Base-by-base conservation (phyloP, 1,284 basidiomycete species). In the Peniophora sp. region DNA sequence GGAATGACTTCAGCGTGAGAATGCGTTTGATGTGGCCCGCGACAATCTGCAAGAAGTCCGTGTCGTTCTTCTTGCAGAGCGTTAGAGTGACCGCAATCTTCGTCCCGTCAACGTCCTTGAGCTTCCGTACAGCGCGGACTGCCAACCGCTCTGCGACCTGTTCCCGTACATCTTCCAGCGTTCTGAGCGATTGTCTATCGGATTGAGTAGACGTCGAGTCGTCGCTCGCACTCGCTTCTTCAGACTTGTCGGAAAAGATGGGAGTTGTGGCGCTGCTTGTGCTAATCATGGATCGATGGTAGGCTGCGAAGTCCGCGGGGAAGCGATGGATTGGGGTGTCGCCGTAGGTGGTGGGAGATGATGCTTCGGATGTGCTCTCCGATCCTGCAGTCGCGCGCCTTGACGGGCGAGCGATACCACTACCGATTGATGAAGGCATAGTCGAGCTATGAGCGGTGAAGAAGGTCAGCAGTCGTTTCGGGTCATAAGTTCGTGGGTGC, bases 101-200 rank as follows among this genome's bases (percentile, higher is more conserved):
- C 12, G 76, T 75, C 22, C 70, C 75, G 48, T 81, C 75, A 15
- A 76, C 55, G 0, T 57, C 55, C 57, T 76, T 71, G 2, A 77
- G 70, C 51, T 76, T 76, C 34, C 64, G 73, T 47, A 82, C 69
- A 1, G 76, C 70, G 15, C 76, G 73, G 10, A 81, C 61, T 2
- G 82, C 83, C 39, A 85, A 71, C 54, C 78, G 74, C 32, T 73
- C 65, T 0, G 84, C 79, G 11, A 83, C 82, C 57, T 85, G 79
- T 32, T 75, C 68, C 10, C 81, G 75, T 3, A 87, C 71, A 54
- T 78, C 77, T 42, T 77, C 78, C 18, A 87, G 64, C 1, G 81
- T 82, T 23, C 76, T 72, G 12, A 51, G 23, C 18, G 55, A 48
- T 2, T 43, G 3, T 12, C 27, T 32, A 12, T 32, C 27, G 6